Evolutionary conservation across 306 rosid genomes (phyloP), one percentile per base, ranked within the genome.

Genomic region (Clitoria ternatea): DNA sequence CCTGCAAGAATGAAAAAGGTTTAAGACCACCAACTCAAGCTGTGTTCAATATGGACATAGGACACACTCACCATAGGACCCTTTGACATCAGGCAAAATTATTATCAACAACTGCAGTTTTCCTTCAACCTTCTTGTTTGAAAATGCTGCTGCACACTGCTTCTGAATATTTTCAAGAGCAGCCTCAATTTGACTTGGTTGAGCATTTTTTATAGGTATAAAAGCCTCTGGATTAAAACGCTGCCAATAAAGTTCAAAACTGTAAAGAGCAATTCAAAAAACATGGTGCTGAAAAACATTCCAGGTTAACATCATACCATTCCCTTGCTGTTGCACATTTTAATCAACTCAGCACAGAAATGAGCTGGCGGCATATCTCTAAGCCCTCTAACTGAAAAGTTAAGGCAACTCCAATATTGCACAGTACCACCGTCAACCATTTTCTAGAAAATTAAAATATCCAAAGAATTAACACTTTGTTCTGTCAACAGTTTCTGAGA

Each of bases 271-370:
- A 7, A 0, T 0, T 5, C 57, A 11, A 0, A 43, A 61, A 17
- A 35, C 1, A 35, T 19, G 1, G 12, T 2, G 7, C 4, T 48
- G 54, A 2, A 14, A n/a, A 22, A 50, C 4, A 10, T 40, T 1
- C 29, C 11, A 8, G 2, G 7, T 36, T 5, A 2, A 66, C 3
- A 39, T 2, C 83, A 10, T 93, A 93, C 98, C 83, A 93, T 82
- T 39, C 98, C 98, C 71, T 80, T 90, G 33, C 77, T 80, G 1
- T 0, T 23, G 30, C 98, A 93, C 96, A 90, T 90, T 0, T 4
- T 1, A 4, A 75, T 30, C 76, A 93, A 72, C 3, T 69, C 59
- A 0, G 0, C 0, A 66, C 92, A 87, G 52, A 90, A 88, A 1
- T n/a, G 12, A 24, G 0, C 1, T 0, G 71, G 70, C 42, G 71